A percentile compares a stretch with the other conserved stretches of the same genome.
Conservation (phyloP, 164 flowering plant species). For the Annona squamosa region DNA sequence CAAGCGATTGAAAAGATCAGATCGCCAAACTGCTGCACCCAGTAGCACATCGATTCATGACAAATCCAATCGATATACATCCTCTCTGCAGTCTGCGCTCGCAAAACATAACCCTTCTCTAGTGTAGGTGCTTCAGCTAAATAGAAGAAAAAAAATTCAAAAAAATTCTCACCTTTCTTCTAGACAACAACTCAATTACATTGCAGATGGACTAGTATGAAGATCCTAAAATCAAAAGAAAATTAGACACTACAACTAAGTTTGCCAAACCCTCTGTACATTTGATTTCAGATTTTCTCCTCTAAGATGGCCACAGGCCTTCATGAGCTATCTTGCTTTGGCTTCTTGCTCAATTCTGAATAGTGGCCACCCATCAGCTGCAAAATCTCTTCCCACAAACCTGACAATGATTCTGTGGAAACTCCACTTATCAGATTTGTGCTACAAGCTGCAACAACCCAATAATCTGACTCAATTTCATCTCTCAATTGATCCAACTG, state of each 20-base stretch:
- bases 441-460: constrained; percentile 96
- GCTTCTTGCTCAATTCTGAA: constrained; percentile 88
- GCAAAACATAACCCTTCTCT: not conserved
- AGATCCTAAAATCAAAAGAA: not conserved
- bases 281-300: constrained; percentile 1
- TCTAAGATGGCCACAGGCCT: constrained; percentile 1
- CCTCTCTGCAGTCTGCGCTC: no score
- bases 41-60: no score
- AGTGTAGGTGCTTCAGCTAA: no score
- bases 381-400: constrained; percentile 86
- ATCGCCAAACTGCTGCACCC: no score
- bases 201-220: not conserved
- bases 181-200: not conserved
- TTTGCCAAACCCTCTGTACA: constrained; percentile 2
- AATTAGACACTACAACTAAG: not conserved
- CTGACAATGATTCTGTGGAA: constrained; percentile 39
- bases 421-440: constrained; percentile 46
- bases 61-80: no score
- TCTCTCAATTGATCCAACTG: constrained; percentile 76
- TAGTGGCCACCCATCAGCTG: constrained; percentile 95
- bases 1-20: no score
- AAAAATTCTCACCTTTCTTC: not conserved
- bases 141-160: no score
- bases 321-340: constrained; percentile 52
- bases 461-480: constrained; percentile 78